Conservation (phyloP, 202 grass and related monocot genomes). For the Miscanthus sacchariflorus region DNA sequence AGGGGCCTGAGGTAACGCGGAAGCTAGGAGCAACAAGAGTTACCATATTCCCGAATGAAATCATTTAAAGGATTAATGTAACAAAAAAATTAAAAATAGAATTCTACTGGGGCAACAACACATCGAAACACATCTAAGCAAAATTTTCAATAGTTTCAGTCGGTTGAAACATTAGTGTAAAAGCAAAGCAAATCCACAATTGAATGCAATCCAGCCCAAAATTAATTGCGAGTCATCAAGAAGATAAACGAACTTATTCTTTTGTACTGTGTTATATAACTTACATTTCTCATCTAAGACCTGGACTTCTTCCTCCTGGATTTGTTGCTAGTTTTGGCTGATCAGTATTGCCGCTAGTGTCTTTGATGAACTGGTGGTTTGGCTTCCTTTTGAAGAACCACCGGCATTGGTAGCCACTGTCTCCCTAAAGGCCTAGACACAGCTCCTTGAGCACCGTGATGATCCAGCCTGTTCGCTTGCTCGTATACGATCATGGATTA, state of each 20-base stretch:
- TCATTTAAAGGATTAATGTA: not conserved
- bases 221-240: conserved; percentile 37
- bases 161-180: conserved; percentile 21
- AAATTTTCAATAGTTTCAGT: not conserved
- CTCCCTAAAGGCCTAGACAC: conserved; percentile 57
- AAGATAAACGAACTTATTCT: conserved; percentile 30
- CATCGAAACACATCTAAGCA: conserved; percentile 1
- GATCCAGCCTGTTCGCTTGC: too few species aligned
- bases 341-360: conserved; percentile 48
- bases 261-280: conserved; percentile 10
- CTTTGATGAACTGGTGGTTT: conserved; percentile 54
- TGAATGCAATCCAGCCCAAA: conserved; percentile 26
- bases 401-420: conserved; percentile 28
- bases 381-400: conserved; percentile 40
- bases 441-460: conserved; percentile 75
- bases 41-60: too few species aligned
- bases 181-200: conserved; percentile 5
- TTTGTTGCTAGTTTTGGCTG: conserved; percentile 62
- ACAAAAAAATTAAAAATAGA: not conserved
- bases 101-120: not conserved
- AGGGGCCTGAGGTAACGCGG: not conserved
- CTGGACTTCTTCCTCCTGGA: conserved; percentile 86
- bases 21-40: not conserved
- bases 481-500: too few species aligned
- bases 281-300: conserved; percentile 46